Evolutionary conservation across 208 protist genomes (phyloP), one percentile per base, ranked within the genome.

Genomic region (Leptomonas pyrrhocoris): DNA sequence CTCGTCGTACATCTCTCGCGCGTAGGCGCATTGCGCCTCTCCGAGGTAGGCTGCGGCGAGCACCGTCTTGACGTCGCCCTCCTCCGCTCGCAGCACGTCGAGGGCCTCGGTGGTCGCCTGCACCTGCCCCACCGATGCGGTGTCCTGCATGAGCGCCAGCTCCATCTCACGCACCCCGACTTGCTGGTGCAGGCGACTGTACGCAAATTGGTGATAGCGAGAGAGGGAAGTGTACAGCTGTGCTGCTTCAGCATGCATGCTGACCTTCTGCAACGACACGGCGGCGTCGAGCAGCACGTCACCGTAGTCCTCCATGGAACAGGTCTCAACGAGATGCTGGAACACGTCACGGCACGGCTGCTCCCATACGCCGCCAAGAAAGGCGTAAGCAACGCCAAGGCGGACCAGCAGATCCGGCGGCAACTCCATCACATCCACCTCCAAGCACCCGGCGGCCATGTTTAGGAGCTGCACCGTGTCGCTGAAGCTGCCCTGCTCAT

Each of bases 351-450:
- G 79, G 64, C 92, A 94, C 18, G 81, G 84, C 43, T 86, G 74
- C 55, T 86, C 51, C 36, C 80, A 72, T 4, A 71, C 57, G 13
- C 79, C 84, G 36, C 87, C 92, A 19, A 91, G 62, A 60, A 86
- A 94, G 25, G 86, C 92, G 68, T 93, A 94, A 13, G 92, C 89
- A 25, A 87, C 86, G n/a, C 82, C 86, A 19, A 93, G 79, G 15
- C 92, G 89, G 23, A 93, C 80, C 30, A 96, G 79, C 11, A 96
- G 74, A 68, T 96, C 92, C 2, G 92, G 92, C 25, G 87, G 92
- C 38, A 96, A 63, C 58, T 94, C 87, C 40, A 94, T 76, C 54
- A 96, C 57, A 36, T 80, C 61, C 34, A 89, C 80, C 27, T 90
- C 67, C 49, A 95, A 55, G 55, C 80, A 83, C n/a, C 76, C 85